Evolutionary conservation across 148 eudicot species (phyloP).

Genomic region (Oxyria digyna): DNA sequence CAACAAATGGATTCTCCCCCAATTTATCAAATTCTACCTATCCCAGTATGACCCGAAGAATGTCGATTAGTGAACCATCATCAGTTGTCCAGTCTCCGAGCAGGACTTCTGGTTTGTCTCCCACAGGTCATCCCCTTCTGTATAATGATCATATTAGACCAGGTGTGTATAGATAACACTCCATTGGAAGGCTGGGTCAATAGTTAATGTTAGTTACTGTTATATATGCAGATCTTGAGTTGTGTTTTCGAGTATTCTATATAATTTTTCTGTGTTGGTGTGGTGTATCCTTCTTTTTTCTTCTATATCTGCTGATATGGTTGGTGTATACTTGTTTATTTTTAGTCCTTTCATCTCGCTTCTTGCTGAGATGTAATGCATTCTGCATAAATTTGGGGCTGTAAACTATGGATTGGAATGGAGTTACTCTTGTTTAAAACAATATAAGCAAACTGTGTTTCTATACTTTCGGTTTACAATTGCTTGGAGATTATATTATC

Average conservation of each 20-base stretch:
- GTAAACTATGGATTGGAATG: not conserved
- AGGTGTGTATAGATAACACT: slow-evolving; percentile 21
- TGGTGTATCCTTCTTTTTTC: not conserved
- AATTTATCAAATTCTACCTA: not conserved
- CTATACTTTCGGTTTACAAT: no score
- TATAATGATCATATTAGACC: slow-evolving; percentile 23
- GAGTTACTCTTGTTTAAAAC: not conserved
- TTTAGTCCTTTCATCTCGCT: not conserved
- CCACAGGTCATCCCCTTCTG: slow-evolving; percentile 17
- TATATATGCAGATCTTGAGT: not conserved
- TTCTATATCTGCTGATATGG: not conserved
- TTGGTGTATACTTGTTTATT: not conserved
- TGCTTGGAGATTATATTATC: no score
- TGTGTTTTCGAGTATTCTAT: not conserved
- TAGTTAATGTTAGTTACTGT: not conserved
- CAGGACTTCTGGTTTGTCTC: slow-evolving; percentile 17
- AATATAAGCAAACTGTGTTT: no score
- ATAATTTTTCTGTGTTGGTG: not conserved
- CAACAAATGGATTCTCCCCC: slow-evolving; percentile 11
- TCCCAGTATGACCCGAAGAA: slow-evolving; percentile 17
- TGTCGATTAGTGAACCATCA: slow-evolving; percentile 4
- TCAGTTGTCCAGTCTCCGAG: not conserved
- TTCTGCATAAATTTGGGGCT: not conserved
- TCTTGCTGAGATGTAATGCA: not conserved
- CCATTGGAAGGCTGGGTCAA: not conserved